phyloP scores from a whole-genome alignment of 202 grass and related monocot species.

The Zizania palustris region DNA sequence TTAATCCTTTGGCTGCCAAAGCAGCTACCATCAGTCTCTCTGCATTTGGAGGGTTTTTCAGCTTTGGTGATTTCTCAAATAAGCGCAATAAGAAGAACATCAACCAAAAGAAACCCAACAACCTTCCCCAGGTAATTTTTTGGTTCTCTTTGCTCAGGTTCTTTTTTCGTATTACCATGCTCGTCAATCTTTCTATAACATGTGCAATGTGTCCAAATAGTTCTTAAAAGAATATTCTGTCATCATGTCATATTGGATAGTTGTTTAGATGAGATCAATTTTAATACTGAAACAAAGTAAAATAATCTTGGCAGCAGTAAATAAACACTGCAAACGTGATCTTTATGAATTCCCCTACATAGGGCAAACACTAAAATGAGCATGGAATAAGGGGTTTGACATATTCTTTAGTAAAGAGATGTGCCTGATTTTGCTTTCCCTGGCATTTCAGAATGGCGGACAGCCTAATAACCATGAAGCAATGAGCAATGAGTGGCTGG shows the following conservation, averaged over 20 bases:
- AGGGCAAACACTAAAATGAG: background rate
- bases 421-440: conserved; percentile 31
- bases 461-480: conserved; percentile 69
- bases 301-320: conserved; percentile 8
- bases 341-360: background rate
- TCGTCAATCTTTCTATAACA: conserved; percentile 23
- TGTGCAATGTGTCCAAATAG: background rate
- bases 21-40: conserved; percentile 90
- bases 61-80: conserved; percentile 72
- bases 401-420: background rate
- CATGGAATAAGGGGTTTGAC: background rate
- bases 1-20: conserved; percentile 89
- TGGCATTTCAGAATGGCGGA: conserved; percentile 67
- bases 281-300: conserved; percentile 30
- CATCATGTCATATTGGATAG: background rate
- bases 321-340: background rate
- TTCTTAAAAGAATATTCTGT: background rate
- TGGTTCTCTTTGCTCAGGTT: background rate
- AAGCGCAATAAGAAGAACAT: conserved; percentile 61
- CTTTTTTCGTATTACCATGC: background rate
- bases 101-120: conserved; percentile 64
- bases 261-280: background rate
- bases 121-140: conserved; percentile 56
- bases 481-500: conserved; percentile 85
- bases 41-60: conserved; percentile 77